Evolutionary conservation across 2,329 filamentous ascomycete genomes (phyloP).

Genomic region (Dactylellina cionopaga): DNA sequence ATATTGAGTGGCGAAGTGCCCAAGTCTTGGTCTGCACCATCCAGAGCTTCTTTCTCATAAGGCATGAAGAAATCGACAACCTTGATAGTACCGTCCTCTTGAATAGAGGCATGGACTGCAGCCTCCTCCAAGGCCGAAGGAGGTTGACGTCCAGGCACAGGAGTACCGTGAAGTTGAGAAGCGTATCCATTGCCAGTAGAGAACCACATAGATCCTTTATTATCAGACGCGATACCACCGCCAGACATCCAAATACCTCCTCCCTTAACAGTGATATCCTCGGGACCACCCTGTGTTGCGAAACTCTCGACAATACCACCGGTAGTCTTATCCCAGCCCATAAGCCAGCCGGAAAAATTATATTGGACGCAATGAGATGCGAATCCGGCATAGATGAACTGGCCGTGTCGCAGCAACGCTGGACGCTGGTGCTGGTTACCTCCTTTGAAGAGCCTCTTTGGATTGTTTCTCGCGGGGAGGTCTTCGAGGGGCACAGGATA

Average conservation of each 20-base stretch:
- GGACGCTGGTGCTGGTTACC: conserved; percentile 65
- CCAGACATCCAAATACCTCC: conserved; percentile 66
- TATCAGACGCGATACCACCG: conserved; percentile 64
- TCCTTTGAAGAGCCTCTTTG: conserved; percentile 63
- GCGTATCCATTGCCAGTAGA: conserved; percentile 65
- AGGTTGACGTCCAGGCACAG: conserved; percentile 63
- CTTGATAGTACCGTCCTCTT: conserved; percentile 62
- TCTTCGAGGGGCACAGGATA: conserved; percentile 64
- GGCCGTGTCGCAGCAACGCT: conserved; percentile 63
- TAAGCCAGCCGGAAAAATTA: conserved; percentile 66
- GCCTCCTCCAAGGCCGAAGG: conserved; percentile 65
- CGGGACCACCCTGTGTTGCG: conserved; percentile 63
- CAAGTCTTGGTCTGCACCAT: conserved; percentile 66
- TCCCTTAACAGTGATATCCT: conserved; percentile 60
- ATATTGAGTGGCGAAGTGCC: conserved; percentile 64
- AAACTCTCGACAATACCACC: conserved; percentile 63
- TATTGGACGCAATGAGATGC: conserved; percentile 66
- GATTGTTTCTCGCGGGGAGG: conserved; percentile 63
- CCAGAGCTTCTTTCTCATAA: conserved; percentile 64
- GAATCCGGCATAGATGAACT: conserved; percentile 65
- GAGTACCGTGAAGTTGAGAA: conserved; percentile 63
- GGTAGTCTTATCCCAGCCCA: conserved; percentile 64
- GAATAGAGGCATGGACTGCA: conserved; percentile 65
- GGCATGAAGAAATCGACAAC: conserved; percentile 67
- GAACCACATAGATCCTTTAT: conserved; percentile 64